Conservation (phyloP, 495 filamentous ascomycete species). For the Hyaloscypha bicolor region DNA sequence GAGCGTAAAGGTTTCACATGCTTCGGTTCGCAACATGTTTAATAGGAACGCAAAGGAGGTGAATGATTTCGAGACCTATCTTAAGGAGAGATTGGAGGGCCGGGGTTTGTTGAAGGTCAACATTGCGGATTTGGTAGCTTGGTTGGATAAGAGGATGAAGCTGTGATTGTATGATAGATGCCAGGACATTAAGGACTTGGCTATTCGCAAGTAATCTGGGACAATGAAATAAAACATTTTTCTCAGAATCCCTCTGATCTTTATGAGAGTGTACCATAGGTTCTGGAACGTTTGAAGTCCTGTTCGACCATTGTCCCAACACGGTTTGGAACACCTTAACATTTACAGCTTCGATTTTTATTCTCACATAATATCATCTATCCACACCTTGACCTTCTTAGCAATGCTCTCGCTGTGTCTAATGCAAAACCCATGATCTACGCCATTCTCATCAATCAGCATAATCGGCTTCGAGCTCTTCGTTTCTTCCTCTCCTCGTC, state of each 20-base stretch:
- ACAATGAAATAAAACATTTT: background rate
- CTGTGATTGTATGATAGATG: background rate
- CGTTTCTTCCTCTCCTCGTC: conserved; percentile 34
- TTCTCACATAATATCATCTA: conserved; percentile 51
- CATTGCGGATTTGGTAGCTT: background rate
- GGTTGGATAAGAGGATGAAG: background rate
- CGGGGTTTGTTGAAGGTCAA: no score
- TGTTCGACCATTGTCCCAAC: no score
- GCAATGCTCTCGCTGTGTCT: conserved; percentile 68
- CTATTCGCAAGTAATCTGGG: background rate
- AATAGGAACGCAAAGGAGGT: background rate
- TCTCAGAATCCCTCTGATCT: background rate
- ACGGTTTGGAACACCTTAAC: no score
- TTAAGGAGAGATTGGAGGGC: background rate
- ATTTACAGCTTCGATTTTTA: background rate
- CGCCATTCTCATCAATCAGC: conserved; percentile 69
- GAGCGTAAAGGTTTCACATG: background rate
- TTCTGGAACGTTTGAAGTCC: no score
- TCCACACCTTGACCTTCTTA: conserved; percentile 62
- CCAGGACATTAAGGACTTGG: background rate
- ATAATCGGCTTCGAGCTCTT: conserved; percentile 59
- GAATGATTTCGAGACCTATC: background rate
- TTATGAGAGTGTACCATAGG: no score
- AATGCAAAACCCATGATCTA: conserved; percentile 84
- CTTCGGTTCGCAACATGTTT: background rate